These are phyloP conservation scores for Acorus calamus DNA, from an alignment of 106 monocot species.

Conservation along the genomic window DNA sequence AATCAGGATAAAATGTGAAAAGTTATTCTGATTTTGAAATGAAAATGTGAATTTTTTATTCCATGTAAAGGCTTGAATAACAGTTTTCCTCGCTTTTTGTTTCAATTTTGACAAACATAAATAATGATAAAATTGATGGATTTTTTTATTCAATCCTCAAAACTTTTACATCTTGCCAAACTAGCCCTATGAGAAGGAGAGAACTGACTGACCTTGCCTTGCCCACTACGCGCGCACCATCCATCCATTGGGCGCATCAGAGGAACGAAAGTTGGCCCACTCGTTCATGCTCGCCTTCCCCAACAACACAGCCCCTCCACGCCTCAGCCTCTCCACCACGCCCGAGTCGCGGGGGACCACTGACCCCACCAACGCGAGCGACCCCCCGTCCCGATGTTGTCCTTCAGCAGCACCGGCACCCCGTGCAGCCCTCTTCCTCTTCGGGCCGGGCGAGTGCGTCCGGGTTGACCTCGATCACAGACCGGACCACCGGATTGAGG, in stretches of 20 bases:
- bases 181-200: no score
- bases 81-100: no score
- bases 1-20: no score
- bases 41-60: no score
- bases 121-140: no score
- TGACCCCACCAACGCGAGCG: slow-evolving; percentile 52
- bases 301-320: slow-evolving; percentile 49
- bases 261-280: slow-evolving; percentile 49
- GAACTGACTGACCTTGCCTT: slow-evolving; percentile 19
- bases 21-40: no score
- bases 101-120: no score
- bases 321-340: slow-evolving; percentile 35
- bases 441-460: slow-evolving; percentile 19
- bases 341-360: slow-evolving; percentile 37
- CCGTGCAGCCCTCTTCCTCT: slow-evolving; percentile 18
- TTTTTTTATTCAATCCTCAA: no score
- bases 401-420: slow-evolving; percentile 48
- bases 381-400: slow-evolving; percentile 50
- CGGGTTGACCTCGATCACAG: slow-evolving; percentile 50
- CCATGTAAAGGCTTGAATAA: no score
- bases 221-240: slow-evolving; percentile 61
- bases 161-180: no score
- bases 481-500: slow-evolving; percentile 32
- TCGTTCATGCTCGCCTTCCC: slow-evolving; percentile 79
- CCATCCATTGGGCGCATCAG: slow-evolving; percentile 37